Evolutionary conservation across 176 grass and related monocot genomes (phyloP), one percentile per base, ranked within the genome.

Genomic region (Rhynchospora breviuscula): DNA sequence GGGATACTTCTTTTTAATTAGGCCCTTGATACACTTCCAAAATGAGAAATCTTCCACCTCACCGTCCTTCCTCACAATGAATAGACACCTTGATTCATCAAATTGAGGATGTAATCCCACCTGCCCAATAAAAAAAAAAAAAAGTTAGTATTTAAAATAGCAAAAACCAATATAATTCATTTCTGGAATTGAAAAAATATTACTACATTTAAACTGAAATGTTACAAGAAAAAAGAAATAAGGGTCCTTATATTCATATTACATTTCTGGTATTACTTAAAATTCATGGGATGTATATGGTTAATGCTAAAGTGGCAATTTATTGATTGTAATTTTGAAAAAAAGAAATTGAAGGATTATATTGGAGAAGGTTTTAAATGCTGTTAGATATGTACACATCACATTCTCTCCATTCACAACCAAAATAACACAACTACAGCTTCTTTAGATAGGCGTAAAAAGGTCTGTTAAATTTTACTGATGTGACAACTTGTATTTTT

Each of bases 11-110:
- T 90, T 74, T 65, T 88, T 85, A 64, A 99, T 92, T 31, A 99
- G 88, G 71, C 97, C 97, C 90, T 99, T 99, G 69, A 99, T 87
- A 93, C 97, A 96, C 73, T 96, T 96, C 97, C 97, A 99, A 89
- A 94, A 99, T 1, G 89, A 99, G 88, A 99, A 99, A 89, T 99
- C 97, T 45, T 88, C 80, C 8, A 75, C 83, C 81, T 81, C 93
- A 1, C 97, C 91, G 6, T 93, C 89, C 62, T 84, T 93, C 83
- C 93, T 91, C 70, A 93, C 93, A 88, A 99, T 90, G 80, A 95
- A 99, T 67, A 99, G 83, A 87, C 97, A 98, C 10, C 92, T 90
- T 33, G 92, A 95, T 67, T 90, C 90, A 58, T 90, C 89, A 29
- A 87, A 98, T 93, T 94, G 84, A 68, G 89, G 92, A 89, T 98